Evolutionary conservation across 2,329 filamentous ascomycete species (phyloP).

Genomic region (Thelonectria rubi): DNA sequence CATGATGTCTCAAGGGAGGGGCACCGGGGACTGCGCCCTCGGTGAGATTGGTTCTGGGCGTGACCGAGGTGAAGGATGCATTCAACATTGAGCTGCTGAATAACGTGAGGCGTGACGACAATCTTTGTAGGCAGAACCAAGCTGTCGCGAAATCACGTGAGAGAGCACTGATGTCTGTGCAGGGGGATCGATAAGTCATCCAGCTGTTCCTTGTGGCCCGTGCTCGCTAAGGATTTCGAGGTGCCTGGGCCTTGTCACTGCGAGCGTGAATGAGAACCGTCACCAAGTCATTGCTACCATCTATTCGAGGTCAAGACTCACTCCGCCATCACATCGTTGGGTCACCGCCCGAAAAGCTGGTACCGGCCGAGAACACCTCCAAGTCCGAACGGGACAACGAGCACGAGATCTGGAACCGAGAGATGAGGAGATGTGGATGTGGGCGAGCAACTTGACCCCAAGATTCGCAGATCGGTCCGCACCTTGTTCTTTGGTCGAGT

Average conservation of each 20-base stretch:
- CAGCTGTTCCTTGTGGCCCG: background rate
- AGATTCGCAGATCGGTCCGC: constrained; percentile 1
- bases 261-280: too few relatives aligned
- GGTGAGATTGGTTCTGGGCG: constrained; percentile 18
- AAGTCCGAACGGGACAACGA: background rate
- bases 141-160: constrained; percentile 47
- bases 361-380: background rate
- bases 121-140: constrained; percentile 32
- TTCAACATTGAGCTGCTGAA: constrained; percentile 10
- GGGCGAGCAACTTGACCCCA: background rate
- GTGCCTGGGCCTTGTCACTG: too few relatives aligned
- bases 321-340: background rate
- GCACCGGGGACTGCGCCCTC: constrained; percentile 31
- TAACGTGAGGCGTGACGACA: constrained; percentile 39
- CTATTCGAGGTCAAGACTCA: too few relatives aligned
- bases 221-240: too few relatives aligned
- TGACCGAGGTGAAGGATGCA: constrained; percentile 19
- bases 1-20: constrained; percentile 49
- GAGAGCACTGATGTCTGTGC: background rate
- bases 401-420: background rate
- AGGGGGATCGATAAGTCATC: constrained; percentile 1
- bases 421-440: background rate
- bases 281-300: too few relatives aligned
- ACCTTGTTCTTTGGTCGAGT: background rate
- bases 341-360: background rate